These are phyloP conservation scores for Quercus robur DNA, from an alignment of 306 rosid genomes.

Conservation along the genomic window DNA sequence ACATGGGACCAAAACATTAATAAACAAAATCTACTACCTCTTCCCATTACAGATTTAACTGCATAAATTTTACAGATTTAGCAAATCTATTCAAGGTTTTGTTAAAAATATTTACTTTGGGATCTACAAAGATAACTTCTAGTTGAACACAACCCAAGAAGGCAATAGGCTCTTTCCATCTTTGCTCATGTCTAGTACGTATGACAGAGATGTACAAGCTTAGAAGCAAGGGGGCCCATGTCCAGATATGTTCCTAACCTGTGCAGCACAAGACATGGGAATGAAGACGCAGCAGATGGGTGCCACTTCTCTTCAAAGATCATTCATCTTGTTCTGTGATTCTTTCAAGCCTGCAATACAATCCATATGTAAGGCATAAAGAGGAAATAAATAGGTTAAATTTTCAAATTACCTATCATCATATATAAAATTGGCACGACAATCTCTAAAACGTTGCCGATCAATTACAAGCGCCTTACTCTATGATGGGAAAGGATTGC, in stretches of 20 bases:
- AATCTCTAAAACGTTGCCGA: too few relatives aligned
- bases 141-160: not conserved
- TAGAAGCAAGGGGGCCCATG: not conserved
- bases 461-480: not conserved
- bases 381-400: too few relatives aligned
- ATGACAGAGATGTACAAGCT: not conserved
- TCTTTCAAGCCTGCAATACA: too few relatives aligned
- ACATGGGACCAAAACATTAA: not conserved
- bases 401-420: too few relatives aligned
- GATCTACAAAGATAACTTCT: not conserved
- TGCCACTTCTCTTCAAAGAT: not conserved
- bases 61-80: not conserved
- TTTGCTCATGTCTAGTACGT: not conserved
- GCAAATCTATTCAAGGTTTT: not conserved
- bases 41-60: not conserved
- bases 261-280: not conserved
- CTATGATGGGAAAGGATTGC: not conserved
- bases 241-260: not conserved
- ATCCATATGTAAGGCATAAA: too few relatives aligned
- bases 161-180: not conserved
- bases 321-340: not conserved
- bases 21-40: not conserved
- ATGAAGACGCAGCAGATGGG: not conserved
- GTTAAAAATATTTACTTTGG: not conserved
- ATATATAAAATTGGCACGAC: too few relatives aligned